These are phyloP conservation scores for Pythium myriotylum DNA, from an alignment of 352 stramenopile genomes.

Conservation along the genomic window DNA sequence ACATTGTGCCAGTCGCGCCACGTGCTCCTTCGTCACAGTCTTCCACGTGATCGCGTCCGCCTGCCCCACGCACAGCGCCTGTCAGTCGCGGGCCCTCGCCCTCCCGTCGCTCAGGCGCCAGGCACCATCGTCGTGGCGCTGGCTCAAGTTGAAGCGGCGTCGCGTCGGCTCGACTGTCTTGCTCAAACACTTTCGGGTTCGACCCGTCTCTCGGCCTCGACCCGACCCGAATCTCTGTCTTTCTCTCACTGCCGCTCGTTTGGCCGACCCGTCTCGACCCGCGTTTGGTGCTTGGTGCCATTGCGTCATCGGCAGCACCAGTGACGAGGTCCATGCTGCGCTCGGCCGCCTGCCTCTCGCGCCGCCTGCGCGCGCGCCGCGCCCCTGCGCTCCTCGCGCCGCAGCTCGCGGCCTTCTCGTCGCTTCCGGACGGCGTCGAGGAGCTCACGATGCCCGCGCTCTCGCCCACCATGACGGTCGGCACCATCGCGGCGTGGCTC, in stretches of 20 bases:
- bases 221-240: neutral
- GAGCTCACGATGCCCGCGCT: conserved; percentile 94
- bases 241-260: conserved; percentile 18
- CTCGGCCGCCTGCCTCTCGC: conserved; percentile 14
- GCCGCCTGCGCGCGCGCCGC: conserved; percentile 10
- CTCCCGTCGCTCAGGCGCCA: too few relatives aligned
- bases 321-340: conserved; percentile 21
- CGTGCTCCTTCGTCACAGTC: conserved; percentile 40
- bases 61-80: neutral
- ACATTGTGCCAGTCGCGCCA: conserved; percentile 37
- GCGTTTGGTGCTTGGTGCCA: conserved; percentile 26
- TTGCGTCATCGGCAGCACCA: conserved; percentile 25
- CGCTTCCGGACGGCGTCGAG: conserved; percentile 73
- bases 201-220: neutral
- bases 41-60: conserved; percentile 68
- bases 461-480: conserved; percentile 96
- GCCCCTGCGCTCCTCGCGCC: neutral
- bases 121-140: neutral
- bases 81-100: too few relatives aligned
- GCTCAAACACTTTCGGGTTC: conserved; percentile 1
- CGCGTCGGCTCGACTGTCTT: conserved; percentile 4
- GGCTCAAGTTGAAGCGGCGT: conserved; percentile 17
- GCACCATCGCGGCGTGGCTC: conserved; percentile 94
- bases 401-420: conserved; percentile 37
- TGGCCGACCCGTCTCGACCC: conserved; percentile 24